Percentiles rank a stretch among this genome's conserved stretches.
Evolutionary conservation across 2,329 filamentous ascomycete genomes (phyloP).

Genomic region (Beauveria rudraprayagi): DNA sequence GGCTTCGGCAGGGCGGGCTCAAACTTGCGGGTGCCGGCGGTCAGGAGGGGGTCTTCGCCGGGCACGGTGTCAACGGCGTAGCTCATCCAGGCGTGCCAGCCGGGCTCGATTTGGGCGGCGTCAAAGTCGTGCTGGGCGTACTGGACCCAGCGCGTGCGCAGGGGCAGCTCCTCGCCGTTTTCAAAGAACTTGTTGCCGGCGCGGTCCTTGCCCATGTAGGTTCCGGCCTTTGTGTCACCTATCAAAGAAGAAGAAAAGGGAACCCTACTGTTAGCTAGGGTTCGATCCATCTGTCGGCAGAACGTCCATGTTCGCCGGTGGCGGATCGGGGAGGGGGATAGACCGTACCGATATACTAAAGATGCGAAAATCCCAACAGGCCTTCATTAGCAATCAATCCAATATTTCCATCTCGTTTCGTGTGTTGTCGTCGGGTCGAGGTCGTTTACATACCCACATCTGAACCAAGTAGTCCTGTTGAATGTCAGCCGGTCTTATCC

Average conservation of each 20-base stretch:
- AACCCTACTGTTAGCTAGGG: background rate
- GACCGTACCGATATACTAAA: conserved; percentile 48
- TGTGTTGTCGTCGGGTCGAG: conserved; percentile 18
- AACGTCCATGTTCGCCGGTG: background rate
- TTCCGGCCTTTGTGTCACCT: conserved; percentile 96
- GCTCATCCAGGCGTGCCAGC: conserved; percentile 97
- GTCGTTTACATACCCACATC: conserved; percentile 65
- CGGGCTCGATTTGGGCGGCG: conserved; percentile 79
- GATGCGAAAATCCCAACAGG: conserved; percentile 3
- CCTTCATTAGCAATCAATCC: background rate
- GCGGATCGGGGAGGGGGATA: background rate
- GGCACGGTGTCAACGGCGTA: conserved; percentile 88
- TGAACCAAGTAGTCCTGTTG: conserved; percentile 80
- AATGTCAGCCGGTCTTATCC: conserved; percentile 5
- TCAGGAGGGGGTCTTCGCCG: conserved; percentile 63
- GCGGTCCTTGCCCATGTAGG: conserved; percentile 74
- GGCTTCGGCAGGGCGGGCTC: conserved; percentile 64
- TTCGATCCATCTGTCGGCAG: background rate
- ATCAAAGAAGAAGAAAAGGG: background rate
- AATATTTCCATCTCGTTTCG: background rate
- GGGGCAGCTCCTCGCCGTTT: conserved; percentile 89
- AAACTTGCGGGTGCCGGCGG: conserved; percentile 62
- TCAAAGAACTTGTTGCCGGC: conserved; percentile 98
- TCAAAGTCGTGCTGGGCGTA: conserved; percentile 85
- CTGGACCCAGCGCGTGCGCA: conserved; percentile 95